Evolutionary conservation across 345 rosid genomes (phyloP).

Genomic region (Citrus inodora): DNA sequence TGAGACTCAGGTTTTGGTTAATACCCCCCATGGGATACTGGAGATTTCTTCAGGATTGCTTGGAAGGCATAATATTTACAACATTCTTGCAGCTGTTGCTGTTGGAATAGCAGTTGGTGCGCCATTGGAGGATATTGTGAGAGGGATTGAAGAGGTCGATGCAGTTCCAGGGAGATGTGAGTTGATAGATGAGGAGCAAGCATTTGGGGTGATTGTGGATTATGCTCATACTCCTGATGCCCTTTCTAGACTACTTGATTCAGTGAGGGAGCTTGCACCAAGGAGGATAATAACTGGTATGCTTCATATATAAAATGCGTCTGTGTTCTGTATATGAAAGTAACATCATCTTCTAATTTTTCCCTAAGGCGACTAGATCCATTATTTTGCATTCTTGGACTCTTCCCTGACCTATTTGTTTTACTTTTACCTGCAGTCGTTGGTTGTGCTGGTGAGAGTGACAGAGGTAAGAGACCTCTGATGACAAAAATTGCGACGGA

Average conservation of each 20-base stretch:
- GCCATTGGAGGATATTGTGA: conserved; percentile 87
- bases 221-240: conserved; percentile 80
- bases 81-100: conserved; percentile 87
- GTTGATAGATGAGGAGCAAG: conserved; percentile 90
- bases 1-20: conserved; percentile 90
- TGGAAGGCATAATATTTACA: conserved; percentile 80
- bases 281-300: conserved; percentile 87
- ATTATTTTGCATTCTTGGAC: not conserved
- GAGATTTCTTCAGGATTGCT: conserved; percentile 92
- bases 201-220: conserved; percentile 91
- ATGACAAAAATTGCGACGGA: conserved; percentile 87
- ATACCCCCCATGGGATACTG: conserved; percentile 80
- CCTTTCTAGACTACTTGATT: conserved; percentile 82
- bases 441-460: conserved; percentile 80
- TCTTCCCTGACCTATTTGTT: not conserved
- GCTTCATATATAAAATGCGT: conserved; percentile 10
- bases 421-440: conserved; percentile 47
- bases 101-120: conserved; percentile 96
- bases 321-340: not conserved
- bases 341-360: not conserved
- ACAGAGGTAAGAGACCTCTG: conserved; percentile 80
- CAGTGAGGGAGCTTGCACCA: conserved; percentile 80
- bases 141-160: conserved; percentile 94
- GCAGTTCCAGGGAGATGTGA: conserved; percentile 96
- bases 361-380: not conserved